Percentiles rank a stretch among this genome's conserved stretches.
phyloP scores from a whole-genome alignment of 2,329 filamentous ascomycete species.

The Colletotrichum chrysophilum region DNA sequence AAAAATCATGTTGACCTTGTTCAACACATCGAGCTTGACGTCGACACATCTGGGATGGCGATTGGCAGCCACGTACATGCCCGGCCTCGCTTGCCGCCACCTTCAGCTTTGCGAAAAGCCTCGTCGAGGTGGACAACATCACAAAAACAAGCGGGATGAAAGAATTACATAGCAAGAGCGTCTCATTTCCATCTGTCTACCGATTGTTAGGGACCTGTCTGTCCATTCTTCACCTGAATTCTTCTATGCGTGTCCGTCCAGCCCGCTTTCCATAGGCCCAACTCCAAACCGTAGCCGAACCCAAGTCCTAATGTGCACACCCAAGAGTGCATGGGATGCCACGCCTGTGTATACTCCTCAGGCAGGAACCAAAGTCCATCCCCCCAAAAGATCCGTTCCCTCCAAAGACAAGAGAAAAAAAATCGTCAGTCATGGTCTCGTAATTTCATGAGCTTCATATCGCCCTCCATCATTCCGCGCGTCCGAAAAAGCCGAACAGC shows the following conservation, averaged over 20 bases:
- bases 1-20: not conserved
- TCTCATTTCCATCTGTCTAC: not conserved
- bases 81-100: not conserved
- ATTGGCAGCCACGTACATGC: not conserved
- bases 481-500: not conserved
- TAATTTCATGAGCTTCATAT: not conserved
- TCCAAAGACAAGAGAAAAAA: not conserved
- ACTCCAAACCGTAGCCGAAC: not conserved
- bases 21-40: not conserved
- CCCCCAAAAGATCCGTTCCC: not conserved
- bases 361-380: not conserved
- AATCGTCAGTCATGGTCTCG: not conserved
- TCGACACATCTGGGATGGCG: not conserved
- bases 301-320: not conserved
- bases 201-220: not conserved
- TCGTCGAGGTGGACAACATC: not conserved
- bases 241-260: not conserved
- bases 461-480: not conserved
- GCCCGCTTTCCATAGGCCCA: not conserved
- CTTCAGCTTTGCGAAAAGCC: not conserved
- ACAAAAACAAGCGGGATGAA: not conserved
- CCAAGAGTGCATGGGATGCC: not conserved
- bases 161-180: not conserved
- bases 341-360: not conserved
- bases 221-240: not conserved